Base-by-base conservation (phyloP, 2,329 filamentous ascomycete genomes). In the Amauroascus verrucosus region DNA sequence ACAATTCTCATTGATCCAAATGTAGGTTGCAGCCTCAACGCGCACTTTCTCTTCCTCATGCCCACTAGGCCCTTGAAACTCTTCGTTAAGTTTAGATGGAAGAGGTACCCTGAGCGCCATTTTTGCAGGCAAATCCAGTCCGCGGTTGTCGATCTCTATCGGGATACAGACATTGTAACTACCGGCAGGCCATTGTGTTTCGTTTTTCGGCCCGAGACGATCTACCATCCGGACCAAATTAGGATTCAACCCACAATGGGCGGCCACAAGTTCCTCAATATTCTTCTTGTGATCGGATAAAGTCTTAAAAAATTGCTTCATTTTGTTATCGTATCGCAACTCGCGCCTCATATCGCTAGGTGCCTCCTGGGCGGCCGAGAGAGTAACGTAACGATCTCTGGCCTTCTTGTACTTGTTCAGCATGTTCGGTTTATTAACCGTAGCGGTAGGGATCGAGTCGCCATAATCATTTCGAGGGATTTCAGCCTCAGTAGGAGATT, bases 31-130 rank as follows among this genome's bases (percentile, higher is more conserved):
- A 48, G 56, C 59, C 44, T 62, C 59, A 33, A 51, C 58, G 9
- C 59, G 60, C 33, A 61, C 14, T 41, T 59, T 62, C 43, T 62
- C 60, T 40, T 62, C 59, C 24, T 43, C 35, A 47, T 61, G 61
- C 7, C 59, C 59, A 41, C 55, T 51, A 45, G 50, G 56, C 3
- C 13, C 28, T n/a, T n/a, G n/a, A n/a, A n/a, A n/a, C n/a, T 54
- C 52, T 28, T 62, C 60, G 1, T 58, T 58, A 33, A 59, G 6
- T 35, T 53, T 53, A 50, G 58, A 54, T 22, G 54, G 54, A n/a
- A 57, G 33, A 26, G 57, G 57, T 8, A 59, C 38, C 37, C 52
- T 35, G 33, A 58, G 54, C 24, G 32, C 40, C 35, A 54, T 11
- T 33, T 45, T 55, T 1, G 41, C 20, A 35, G 52, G 53, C 37